Percentiles rank a stretch among this genome's conserved stretches.
Conservation (phyloP, 169 alveolate genomes). For the Plasmodium berghei region DNA sequence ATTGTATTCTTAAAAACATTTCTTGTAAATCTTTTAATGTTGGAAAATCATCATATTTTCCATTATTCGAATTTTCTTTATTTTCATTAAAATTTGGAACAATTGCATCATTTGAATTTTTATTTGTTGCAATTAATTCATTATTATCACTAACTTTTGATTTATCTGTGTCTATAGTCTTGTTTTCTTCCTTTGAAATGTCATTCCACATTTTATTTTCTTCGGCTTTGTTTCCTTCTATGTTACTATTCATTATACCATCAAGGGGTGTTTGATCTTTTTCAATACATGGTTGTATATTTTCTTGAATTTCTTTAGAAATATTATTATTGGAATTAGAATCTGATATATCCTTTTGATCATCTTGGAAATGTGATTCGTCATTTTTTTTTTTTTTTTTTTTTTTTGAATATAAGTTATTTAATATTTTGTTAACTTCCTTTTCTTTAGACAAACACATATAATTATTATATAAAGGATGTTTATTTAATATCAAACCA, state of each 20-base stretch:
- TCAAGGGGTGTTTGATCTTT: neutral
- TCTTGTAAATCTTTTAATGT: constrained; percentile 72
- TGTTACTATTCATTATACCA: too few relatives aligned
- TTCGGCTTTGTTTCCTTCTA: neutral
- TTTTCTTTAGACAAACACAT: constrained; percentile 27
- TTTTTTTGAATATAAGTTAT: constrained; percentile 26
- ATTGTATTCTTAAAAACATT: constrained; percentile 75
- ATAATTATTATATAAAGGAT: constrained; percentile 48
- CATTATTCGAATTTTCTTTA: neutral
- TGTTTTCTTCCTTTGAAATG: neutral
- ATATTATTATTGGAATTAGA: neutral
- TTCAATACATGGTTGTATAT: neutral
- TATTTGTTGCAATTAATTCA: neutral
- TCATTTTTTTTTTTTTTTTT: neutral
- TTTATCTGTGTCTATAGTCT: neutral
- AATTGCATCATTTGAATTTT: neutral
- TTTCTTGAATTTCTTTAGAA: neutral
- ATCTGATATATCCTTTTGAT: neutral
- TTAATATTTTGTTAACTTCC: constrained; percentile 26
- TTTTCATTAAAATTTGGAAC: neutral
- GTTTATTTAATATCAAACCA: constrained; percentile 64
- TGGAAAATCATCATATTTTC: constrained; percentile 37
- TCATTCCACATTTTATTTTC: neutral
- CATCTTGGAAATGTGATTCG: neutral
- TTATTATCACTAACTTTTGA: neutral